Percentiles rank a stretch among this genome's conserved stretches.
Conservation (phyloP, 1,284 basidiomycete species). For the Leccinum subfulvum region DNA sequence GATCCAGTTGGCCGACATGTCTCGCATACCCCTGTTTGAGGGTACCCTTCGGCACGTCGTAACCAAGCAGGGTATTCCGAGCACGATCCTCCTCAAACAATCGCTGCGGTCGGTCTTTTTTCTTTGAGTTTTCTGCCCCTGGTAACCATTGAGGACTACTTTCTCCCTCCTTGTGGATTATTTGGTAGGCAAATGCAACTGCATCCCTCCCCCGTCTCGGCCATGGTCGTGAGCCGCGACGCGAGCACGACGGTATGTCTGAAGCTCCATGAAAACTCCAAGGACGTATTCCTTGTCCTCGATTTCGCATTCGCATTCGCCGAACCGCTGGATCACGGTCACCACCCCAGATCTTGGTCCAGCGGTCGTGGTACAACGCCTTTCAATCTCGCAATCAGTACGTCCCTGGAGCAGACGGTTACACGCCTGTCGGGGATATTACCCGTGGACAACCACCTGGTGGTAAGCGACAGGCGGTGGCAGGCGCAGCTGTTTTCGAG, state of each 20-base stretch:
- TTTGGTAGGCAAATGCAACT: constrained; percentile 25
- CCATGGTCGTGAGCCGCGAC: constrained; percentile 23
- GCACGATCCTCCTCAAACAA: constrained; percentile 26
- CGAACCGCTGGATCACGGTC: background rate
- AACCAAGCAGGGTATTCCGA: constrained; percentile 13
- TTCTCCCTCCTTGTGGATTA: background rate
- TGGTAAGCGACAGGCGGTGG: constrained; percentile 50
- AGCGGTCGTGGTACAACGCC: background rate
- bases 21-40: constrained; percentile 25
- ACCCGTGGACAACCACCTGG: constrained; percentile 44
- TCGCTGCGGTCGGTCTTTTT: constrained; percentile 20
- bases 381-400: constrained; percentile 22
- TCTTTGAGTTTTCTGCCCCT: background rate
- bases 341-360: background rate
- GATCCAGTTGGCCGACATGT: constrained; percentile 23
- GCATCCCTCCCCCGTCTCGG: constrained; percentile 14
- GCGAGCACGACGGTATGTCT: constrained; percentile 19
- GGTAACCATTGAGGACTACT: constrained; percentile 6
- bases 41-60: constrained; percentile 16
- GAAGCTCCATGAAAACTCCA: constrained; percentile 21
- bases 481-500: constrained; percentile 57
- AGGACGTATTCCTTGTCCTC: constrained; percentile 24
- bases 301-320: constrained; percentile 12
- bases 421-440: constrained; percentile 48
- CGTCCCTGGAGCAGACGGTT: constrained; percentile 42